A percentile compares a stretch with the other conserved stretches of the same genome.
Evolutionary conservation across 2,329 filamentous ascomycete species (phyloP).

Genomic region (Fonsecaea multimorphosa): DNA sequence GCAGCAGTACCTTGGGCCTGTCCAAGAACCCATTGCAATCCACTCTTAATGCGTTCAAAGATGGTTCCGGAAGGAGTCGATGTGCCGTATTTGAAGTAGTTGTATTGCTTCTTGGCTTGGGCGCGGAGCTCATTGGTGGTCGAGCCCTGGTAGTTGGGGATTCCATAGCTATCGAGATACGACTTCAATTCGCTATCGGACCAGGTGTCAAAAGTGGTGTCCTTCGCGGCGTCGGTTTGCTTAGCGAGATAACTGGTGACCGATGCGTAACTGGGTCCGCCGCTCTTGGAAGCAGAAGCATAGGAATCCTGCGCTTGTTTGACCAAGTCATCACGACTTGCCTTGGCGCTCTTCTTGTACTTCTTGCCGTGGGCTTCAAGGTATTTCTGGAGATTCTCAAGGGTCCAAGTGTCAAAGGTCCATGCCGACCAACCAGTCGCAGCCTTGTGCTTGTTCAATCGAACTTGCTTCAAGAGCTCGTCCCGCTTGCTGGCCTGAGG

Average conservation of each 20-base stretch:
- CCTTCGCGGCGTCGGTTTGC: conserved; percentile 70
- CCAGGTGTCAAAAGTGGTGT: conserved; percentile 74
- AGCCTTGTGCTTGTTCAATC: conserved; percentile 74
- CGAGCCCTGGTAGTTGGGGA: conserved; percentile 71
- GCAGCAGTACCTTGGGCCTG: conserved; percentile 46
- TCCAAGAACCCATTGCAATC: conserved; percentile 55
- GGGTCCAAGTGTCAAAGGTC: conserved; percentile 79
- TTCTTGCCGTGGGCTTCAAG: conserved; percentile 58
- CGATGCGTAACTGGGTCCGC: conserved; percentile 61
- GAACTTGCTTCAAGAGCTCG: conserved; percentile 75
- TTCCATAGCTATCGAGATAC: conserved; percentile 79
- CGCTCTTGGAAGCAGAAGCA: conserved; percentile 54
- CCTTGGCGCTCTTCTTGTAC: conserved; percentile 66
- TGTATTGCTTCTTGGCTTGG: conserved; percentile 72
- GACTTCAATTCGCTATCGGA: conserved; percentile 73
- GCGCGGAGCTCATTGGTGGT: conserved; percentile 73
- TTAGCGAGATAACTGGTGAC: conserved; percentile 73
- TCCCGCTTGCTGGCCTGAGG: conserved; percentile 74
- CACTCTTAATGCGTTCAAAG: conserved; percentile 65
- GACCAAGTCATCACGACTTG: conserved; percentile 74
- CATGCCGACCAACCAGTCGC: conserved; percentile 71
- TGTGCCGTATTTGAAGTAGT: conserved; percentile 79
- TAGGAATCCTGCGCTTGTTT: conserved; percentile 59
- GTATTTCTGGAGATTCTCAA: conserved; percentile 70
- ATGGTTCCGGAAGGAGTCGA: conserved; percentile 69